A percentile compares a stretch with the other conserved stretches of the same genome.
These are phyloP conservation scores for Cladorrhinum sp. DNA, from an alignment of 2,329 filamentous ascomycete species.

Conservation along the genomic window DNA sequence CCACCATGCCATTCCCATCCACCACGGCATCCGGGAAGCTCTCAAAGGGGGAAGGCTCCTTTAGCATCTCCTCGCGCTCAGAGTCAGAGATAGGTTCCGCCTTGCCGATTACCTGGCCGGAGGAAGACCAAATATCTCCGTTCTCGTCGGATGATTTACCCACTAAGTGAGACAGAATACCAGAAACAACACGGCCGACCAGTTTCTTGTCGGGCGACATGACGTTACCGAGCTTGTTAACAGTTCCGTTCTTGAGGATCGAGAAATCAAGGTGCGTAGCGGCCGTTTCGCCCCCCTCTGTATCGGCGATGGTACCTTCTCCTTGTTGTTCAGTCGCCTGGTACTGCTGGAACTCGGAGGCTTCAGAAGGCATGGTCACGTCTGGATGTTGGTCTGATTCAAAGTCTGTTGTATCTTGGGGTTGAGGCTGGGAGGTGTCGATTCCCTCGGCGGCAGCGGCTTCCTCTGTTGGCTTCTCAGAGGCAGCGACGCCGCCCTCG, in stretches of 20 bases:
- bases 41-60: conserved; percentile 53
- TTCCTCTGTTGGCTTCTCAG: neutral
- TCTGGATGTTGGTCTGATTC: neutral
- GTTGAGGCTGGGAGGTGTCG: neutral
- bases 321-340: neutral
- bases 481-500: neutral
- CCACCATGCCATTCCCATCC: conserved; percentile 51
- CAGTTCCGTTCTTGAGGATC: conserved; percentile 50
- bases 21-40: conserved; percentile 55
- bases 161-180: conserved; percentile 60
- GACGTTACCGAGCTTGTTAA: conserved; percentile 59
- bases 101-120: conserved; percentile 64
- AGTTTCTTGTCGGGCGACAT: conserved; percentile 52
- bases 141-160: conserved; percentile 63
- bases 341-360: conserved; percentile 29
- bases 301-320: conserved; percentile 4
- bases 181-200: conserved; percentile 62
- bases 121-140: conserved; percentile 69
- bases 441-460: neutral
- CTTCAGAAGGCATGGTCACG: neutral
- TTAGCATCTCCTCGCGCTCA: conserved; percentile 47
- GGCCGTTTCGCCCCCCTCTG: conserved; percentile 19
- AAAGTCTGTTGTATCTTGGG: neutral
- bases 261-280: conserved; percentile 44
- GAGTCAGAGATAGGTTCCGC: conserved; percentile 60